Conservation (phyloP, 2,329 filamentous ascomycete species). For the Penicillium sp. region DNA sequence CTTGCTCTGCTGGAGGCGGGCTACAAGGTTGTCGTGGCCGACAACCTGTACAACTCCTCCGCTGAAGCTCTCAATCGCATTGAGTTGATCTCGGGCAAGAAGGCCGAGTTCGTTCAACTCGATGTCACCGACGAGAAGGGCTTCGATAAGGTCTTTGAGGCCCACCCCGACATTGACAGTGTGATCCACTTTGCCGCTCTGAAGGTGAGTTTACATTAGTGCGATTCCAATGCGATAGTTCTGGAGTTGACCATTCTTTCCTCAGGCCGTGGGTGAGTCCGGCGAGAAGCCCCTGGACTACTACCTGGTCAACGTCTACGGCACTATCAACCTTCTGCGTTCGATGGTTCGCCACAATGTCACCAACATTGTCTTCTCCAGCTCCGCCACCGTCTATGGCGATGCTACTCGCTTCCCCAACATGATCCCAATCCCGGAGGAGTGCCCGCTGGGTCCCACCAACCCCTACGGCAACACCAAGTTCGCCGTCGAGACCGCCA, state of each 20-base stretch:
- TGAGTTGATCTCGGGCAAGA: slow-evolving; percentile 84
- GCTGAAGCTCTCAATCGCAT: slow-evolving; percentile 88
- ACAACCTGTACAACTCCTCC: slow-evolving; percentile 96
- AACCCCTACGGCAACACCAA: slow-evolving; percentile 98
- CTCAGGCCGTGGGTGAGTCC: slow-evolving; percentile 88
- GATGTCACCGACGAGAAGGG: slow-evolving; percentile 82
- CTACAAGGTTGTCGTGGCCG: slow-evolving; percentile 94
- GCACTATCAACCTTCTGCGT: slow-evolving; percentile 78
- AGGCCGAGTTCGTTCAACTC: slow-evolving; percentile 73
- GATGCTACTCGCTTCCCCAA: slow-evolving; percentile 91
- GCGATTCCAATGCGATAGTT: too few relatives aligned
- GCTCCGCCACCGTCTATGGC: slow-evolving; percentile 94
- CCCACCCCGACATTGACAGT: slow-evolving; percentile 89
- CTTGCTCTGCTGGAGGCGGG: slow-evolving; percentile 86
- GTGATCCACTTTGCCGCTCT: slow-evolving; percentile 98
- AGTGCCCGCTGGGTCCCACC: slow-evolving; percentile 91
- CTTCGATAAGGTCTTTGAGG: slow-evolving; percentile 79
- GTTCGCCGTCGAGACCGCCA: slow-evolving; percentile 82
- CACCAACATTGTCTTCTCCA: slow-evolving; percentile 96
- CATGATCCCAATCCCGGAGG: slow-evolving; percentile 98
- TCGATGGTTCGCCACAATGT: slow-evolving; percentile 88
- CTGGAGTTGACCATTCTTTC: slow-evolving; percentile 2
- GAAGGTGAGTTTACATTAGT: slow-evolving; percentile 63
- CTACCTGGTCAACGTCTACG: slow-evolving; percentile 94
- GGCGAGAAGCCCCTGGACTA: slow-evolving; percentile 92